These are phyloP conservation scores for Pseudocercospora vitis DNA, from an alignment of 2,329 filamentous ascomycete genomes.

Conservation along the genomic window DNA sequence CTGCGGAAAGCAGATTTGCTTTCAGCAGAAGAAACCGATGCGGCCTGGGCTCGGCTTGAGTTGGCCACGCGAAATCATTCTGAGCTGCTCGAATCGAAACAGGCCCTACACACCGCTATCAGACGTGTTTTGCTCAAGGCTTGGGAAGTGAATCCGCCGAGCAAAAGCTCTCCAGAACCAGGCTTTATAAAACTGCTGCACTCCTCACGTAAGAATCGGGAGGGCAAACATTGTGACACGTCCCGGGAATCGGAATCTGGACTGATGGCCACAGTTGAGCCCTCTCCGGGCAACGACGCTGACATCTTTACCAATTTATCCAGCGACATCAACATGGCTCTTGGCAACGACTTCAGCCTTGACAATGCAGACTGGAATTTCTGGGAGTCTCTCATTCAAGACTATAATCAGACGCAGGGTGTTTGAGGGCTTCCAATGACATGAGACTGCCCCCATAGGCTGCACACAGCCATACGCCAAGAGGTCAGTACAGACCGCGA, in stretches of 20 bases:
- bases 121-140: conserved; percentile 46
- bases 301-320: not conserved
- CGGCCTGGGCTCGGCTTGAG: conserved; percentile 46
- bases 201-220: conserved; percentile 1
- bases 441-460: not conserved
- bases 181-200: conserved; percentile 21
- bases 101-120: conserved; percentile 44
- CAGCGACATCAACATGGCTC: not conserved
- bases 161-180: conserved; percentile 15
- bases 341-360: conserved; percentile 19
- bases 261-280: not conserved
- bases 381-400: conserved; percentile 29
- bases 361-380: conserved; percentile 28
- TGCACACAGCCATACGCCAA: too few species aligned
- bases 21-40: conserved; percentile 24
- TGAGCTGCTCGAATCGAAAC: conserved; percentile 39
- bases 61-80: conserved; percentile 45
- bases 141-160: conserved; percentile 38
- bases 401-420: conserved; percentile 17
- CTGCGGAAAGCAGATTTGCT: conserved; percentile 29
- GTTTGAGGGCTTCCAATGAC: not conserved
- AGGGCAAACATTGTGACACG: not conserved
- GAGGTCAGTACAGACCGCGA: too few species aligned
- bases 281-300: not conserved
- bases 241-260: not conserved